Evolutionary conservation across 495 filamentous ascomycete genomes (phyloP).

Genomic region (Xylaria nigripes): DNA sequence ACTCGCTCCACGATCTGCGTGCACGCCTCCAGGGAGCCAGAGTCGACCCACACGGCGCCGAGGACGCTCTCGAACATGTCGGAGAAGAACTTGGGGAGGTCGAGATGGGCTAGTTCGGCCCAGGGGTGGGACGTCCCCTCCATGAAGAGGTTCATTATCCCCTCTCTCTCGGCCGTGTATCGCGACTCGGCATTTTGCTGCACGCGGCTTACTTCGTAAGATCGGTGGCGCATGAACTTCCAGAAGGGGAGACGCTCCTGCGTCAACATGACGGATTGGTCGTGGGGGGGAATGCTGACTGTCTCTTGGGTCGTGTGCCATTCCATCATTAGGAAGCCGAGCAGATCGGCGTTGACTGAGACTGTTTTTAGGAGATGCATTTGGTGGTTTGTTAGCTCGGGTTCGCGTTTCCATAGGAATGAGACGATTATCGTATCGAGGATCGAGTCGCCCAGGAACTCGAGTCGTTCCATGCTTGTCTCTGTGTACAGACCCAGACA

Average conservation of each 20-base stretch:
- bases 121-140: constrained; percentile 59
- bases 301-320: constrained; percentile 30
- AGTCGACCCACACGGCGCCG: constrained; percentile 83
- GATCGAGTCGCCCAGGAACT: constrained; percentile 84
- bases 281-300: constrained; percentile 16
- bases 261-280: constrained; percentile 7
- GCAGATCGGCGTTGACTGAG: constrained; percentile 73
- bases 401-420: constrained; percentile 27
- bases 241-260: constrained; percentile 45
- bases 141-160: constrained; percentile 44
- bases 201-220: constrained; percentile 31
- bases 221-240: constrained; percentile 58
- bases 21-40: constrained; percentile 52
- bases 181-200: constrained; percentile 40
- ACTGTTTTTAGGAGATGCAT: constrained; percentile 74
- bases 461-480: constrained; percentile 74
- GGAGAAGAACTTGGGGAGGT: constrained; percentile 72
- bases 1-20: constrained; percentile 50
- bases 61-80: constrained; percentile 77
- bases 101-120: constrained; percentile 55
- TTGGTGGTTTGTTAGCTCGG: constrained; percentile 47
- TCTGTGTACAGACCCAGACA: constrained; percentile 37
- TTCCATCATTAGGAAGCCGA: constrained; percentile 76
- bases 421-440: constrained; percentile 69
- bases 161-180: constrained; percentile 40